Conservation (phyloP, 1,284 basidiomycete genomes). For the Anthracocystis panici-leucophaei region DNA sequence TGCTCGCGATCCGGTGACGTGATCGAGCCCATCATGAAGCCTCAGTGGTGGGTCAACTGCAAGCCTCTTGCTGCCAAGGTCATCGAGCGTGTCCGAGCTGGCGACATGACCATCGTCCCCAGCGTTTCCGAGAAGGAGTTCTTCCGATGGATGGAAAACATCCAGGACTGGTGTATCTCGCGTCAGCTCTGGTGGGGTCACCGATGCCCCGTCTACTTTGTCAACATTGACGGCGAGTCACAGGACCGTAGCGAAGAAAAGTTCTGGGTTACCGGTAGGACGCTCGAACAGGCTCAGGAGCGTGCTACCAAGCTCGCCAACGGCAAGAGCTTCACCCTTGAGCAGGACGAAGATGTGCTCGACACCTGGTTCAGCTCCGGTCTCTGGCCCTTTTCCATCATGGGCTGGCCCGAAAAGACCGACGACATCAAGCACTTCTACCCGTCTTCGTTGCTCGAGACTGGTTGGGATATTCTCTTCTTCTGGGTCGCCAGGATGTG, state of each 20-base stretch:
- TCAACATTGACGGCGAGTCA: slow-evolving; percentile 83
- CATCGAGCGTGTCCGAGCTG: slow-evolving; percentile 79
- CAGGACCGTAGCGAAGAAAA: slow-evolving; percentile 73
- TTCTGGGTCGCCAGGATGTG: slow-evolving; percentile 99
- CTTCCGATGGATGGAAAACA: slow-evolving; percentile 95
- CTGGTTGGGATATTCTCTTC: slow-evolving; percentile 98
- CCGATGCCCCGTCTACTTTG: slow-evolving; percentile 93
- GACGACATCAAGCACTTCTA: slow-evolving; percentile 76
- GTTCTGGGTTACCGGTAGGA: slow-evolving; percentile 86
- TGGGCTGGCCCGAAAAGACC: slow-evolving; percentile 88
- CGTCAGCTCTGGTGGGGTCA: slow-evolving; percentile 99
- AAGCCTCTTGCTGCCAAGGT: slow-evolving; percentile 82
- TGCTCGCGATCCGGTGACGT: slow-evolving; percentile 78
- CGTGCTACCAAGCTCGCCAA: slow-evolving; percentile 81
- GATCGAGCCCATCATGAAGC: slow-evolving; percentile 95
- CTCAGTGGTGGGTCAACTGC: slow-evolving; percentile 99
- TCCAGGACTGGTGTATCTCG: slow-evolving; percentile 99
- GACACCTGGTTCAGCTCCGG: slow-evolving; percentile 99
- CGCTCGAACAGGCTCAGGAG: slow-evolving; percentile 81
- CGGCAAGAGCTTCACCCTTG: slow-evolving; percentile 79
- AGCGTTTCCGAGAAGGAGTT: slow-evolving; percentile 91
- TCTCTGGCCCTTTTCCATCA: slow-evolving; percentile 96
- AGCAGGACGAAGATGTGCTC: slow-evolving; percentile 96
- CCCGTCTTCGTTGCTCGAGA: slow-evolving; percentile 90
- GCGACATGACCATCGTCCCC: slow-evolving; percentile 76